Percentiles rank a stretch among this genome's conserved stretches.
phyloP scores from a whole-genome alignment of 2,329 filamentous ascomycete species.

The Fusarium siculi region DNA sequence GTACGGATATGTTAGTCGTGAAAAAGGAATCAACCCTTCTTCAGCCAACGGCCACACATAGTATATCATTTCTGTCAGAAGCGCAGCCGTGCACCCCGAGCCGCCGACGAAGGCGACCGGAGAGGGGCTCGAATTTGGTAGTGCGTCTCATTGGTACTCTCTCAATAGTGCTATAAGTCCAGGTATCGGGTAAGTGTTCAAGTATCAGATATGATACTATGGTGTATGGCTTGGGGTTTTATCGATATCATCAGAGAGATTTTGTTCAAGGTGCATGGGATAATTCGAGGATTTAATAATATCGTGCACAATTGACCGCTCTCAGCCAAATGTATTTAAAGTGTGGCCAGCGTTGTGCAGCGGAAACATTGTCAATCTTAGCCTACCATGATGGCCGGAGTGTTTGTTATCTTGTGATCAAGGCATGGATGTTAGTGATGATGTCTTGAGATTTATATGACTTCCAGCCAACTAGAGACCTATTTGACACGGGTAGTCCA shows the following conservation, averaged over 20 bases:
- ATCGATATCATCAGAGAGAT: background rate
- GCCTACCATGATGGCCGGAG: background rate
- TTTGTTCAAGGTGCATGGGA: too few relatives aligned
- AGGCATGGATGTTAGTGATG: background rate
- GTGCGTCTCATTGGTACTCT: background rate
- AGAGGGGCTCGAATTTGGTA: background rate
- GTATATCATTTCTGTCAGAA: constrained; percentile 17
- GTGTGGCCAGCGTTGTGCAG: background rate
- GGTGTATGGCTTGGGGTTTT: background rate
- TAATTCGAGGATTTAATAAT: background rate
- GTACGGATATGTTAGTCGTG: background rate
- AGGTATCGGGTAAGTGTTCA: background rate
- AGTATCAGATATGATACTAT: background rate
- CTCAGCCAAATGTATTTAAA: too few relatives aligned
- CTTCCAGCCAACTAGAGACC: background rate
- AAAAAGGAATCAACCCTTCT: background rate
- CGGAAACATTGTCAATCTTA: background rate
- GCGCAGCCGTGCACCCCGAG: background rate
- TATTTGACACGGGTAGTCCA: too few relatives aligned
- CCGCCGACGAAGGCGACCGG: background rate
- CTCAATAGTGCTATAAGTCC: background rate
- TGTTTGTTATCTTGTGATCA: background rate
- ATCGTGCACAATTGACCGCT: background rate
- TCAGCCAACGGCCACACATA: constrained; percentile 19
- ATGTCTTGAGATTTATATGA: background rate